phyloP scores from a whole-genome alignment of 2,329 filamentous ascomycete genomes.

The Aureobasidium namibiae region DNA sequence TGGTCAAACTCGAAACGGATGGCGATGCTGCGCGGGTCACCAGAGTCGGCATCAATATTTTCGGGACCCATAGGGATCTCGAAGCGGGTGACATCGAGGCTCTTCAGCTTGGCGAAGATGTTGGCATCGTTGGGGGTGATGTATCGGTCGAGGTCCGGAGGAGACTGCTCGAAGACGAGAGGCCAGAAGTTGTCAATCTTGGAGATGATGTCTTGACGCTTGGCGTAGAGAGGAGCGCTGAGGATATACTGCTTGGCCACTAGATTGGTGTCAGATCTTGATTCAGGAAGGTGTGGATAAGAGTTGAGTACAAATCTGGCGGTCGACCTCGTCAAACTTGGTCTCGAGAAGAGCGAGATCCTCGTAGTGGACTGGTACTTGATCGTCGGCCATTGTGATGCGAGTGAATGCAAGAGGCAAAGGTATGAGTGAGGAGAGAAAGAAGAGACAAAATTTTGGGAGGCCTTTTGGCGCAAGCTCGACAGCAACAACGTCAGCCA shows the following conservation, averaged over 20 bases:
- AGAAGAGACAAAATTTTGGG: not conserved
- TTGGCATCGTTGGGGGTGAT: constrained; percentile 73
- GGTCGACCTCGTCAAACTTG: constrained; percentile 76
- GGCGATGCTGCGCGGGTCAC: constrained; percentile 71
- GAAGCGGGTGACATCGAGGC: constrained; percentile 68
- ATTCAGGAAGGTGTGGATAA: not conserved
- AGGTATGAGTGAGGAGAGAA: not conserved
- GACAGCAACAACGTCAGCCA: not conserved
- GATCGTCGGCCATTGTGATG: constrained; percentile 8
- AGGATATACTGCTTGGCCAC: constrained; percentile 66
- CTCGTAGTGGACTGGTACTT: constrained; percentile 53
- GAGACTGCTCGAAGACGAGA: constrained; percentile 82
- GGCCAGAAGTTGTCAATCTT: constrained; percentile 88
- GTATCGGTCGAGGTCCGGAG: constrained; percentile 78
- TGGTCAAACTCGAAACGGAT: constrained; percentile 70
- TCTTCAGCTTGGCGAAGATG: constrained; percentile 61
- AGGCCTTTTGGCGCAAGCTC: not conserved
- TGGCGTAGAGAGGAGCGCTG: constrained; percentile 63
- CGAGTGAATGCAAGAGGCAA: not conserved
- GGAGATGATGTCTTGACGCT: constrained; percentile 61
- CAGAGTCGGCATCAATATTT: constrained; percentile 38
- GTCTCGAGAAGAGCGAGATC: constrained; percentile 72
- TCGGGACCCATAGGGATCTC: constrained; percentile 52
- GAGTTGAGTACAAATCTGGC: constrained; percentile 63
- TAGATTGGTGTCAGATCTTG: constrained; percentile 30